Conservation (phyloP, 371 early-diverging fungal species). For the Parasitella parasitica region DNA sequence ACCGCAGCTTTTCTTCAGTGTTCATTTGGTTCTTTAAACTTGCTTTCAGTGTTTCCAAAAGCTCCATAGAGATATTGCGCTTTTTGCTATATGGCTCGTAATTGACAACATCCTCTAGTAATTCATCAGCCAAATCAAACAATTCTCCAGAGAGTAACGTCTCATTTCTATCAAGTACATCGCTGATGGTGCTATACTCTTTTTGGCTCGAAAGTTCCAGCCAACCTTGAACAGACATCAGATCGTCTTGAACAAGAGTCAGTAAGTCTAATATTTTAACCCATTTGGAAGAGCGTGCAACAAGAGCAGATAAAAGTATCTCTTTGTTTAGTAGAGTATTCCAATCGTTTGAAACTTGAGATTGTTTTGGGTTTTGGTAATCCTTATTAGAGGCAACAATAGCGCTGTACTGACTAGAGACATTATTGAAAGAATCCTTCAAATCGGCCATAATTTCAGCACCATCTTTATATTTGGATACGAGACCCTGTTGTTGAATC, state of each 20-base stretch:
- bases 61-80: not conserved
- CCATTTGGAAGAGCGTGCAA: slow-evolving; percentile 22
- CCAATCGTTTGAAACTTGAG: slow-evolving; percentile 6
- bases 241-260: not conserved
- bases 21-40: not conserved
- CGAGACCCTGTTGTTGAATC: slow-evolving; percentile 11
- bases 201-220: not conserved
- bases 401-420: slow-evolving; percentile 6
- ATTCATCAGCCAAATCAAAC: not conserved
- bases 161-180: not conserved
- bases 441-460: slow-evolving; percentile 10
- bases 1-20: not conserved
- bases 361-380: not conserved
- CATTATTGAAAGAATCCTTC: slow-evolving; percentile 18
- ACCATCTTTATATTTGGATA: slow-evolving; percentile 10
- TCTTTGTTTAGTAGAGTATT: not conserved
- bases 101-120: slow-evolving; percentile 3
- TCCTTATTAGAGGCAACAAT: slow-evolving; percentile 6
- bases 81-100: not conserved
- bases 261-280: slow-evolving; percentile 5
- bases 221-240: not conserved
- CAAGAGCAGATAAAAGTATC: not conserved
- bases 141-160: not conserved
- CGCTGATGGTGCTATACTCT: not conserved
- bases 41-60: not conserved